Conservation (phyloP, 805 yeast species). For the Wickerhamiella azymoides region DNA sequence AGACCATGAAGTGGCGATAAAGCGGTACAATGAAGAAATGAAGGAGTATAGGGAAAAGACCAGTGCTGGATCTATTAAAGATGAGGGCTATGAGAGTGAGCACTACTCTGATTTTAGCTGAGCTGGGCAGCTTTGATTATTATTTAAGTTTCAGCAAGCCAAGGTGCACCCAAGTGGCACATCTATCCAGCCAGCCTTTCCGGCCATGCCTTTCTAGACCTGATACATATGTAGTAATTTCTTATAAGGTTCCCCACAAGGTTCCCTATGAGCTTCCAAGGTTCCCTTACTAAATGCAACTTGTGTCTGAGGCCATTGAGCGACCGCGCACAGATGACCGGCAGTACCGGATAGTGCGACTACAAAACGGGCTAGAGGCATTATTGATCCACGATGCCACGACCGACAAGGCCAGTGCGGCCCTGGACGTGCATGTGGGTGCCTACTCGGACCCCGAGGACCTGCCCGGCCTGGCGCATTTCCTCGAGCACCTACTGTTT, state of each 20-base stretch:
- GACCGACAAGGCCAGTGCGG: conserved; percentile 48
- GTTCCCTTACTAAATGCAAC: conserved; percentile 5
- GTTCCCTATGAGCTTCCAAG: no score
- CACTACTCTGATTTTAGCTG: no score
- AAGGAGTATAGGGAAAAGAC: background rate
- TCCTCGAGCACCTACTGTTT: conserved; percentile 72
- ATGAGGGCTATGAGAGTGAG: no score
- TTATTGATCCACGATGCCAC: conserved; percentile 66
- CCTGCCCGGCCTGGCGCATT: conserved; percentile 74
- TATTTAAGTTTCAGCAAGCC: no score
- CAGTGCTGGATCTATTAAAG: background rate
- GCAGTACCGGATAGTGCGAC: conserved; percentile 47
- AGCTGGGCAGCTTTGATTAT: no score
- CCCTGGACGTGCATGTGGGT: conserved; percentile 68
- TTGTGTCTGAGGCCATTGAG: conserved; percentile 1
- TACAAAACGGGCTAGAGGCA: conserved; percentile 56
- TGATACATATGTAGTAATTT: no score
- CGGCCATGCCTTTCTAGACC: no score
- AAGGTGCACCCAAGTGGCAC: no score
- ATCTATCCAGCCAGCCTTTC: no score
- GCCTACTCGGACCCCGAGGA: conserved; percentile 62
- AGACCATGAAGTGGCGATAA: background rate
- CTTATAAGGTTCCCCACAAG: no score
- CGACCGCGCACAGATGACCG: conserved; percentile 50
- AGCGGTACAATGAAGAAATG: background rate